Conservation (phyloP, 805 yeast genomes). For the Metschnikowia gelsemii region DNA sequence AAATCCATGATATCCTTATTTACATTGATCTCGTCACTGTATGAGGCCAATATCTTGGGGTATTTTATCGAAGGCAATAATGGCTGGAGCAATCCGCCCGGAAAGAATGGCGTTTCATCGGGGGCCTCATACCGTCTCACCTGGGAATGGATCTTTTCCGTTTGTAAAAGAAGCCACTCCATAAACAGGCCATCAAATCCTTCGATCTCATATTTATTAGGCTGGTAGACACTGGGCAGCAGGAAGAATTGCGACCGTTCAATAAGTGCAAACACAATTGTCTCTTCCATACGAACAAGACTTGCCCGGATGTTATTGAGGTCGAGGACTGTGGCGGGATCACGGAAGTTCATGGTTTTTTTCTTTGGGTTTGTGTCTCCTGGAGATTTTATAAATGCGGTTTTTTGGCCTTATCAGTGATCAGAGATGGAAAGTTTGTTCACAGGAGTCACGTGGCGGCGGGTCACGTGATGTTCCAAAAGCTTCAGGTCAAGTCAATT, state of each 20-base stretch:
- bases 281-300: constrained; percentile 91
- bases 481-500: no score
- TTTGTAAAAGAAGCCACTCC: constrained; percentile 79
- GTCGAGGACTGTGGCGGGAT: constrained; percentile 79
- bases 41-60: constrained; percentile 75
- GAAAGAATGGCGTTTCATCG: constrained; percentile 89
- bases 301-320: constrained; percentile 80
- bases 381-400: background rate
- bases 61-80: constrained; percentile 76
- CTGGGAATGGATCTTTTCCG: constrained; percentile 66
- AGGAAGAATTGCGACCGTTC: constrained; percentile 87
- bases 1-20: constrained; percentile 64
- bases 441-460: constrained; percentile 1
- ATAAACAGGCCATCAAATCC: constrained; percentile 76
- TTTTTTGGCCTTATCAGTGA: constrained; percentile 2
- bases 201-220: constrained; percentile 57
- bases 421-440: constrained; percentile 1
- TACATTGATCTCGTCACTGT: constrained; percentile 71
- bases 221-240: constrained; percentile 71
- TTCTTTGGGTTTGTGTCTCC: no score
- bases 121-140: constrained; percentile 91
- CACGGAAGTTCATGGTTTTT: constrained; percentile 71
- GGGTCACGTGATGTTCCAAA: no score
- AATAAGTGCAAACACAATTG: constrained; percentile 86
- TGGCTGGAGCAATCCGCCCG: constrained; percentile 62